phyloP scores from a whole-genome alignment of 2,329 filamentous ascomycete genomes.

The Capronia americana region DNA sequence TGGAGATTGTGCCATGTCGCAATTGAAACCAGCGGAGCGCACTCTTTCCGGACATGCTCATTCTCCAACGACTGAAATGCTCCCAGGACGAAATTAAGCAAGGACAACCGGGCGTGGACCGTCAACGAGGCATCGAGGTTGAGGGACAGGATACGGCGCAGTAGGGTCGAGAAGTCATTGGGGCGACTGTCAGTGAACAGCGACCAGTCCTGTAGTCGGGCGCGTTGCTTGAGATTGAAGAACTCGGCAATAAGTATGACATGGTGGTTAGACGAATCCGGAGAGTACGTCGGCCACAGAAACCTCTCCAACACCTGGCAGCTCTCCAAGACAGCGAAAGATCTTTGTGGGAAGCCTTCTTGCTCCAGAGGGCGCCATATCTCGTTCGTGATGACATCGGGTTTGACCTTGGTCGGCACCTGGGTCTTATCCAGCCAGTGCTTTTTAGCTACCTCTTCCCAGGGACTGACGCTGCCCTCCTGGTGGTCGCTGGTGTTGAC shows the following conservation, averaged over 20 bases:
- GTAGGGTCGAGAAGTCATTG: slow-evolving; percentile 84
- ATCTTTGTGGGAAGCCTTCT: slow-evolving; percentile 77
- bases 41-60: slow-evolving; percentile 89
- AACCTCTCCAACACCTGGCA: slow-evolving; percentile 92
- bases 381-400: slow-evolving; percentile 80
- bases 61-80: slow-evolving; percentile 95
- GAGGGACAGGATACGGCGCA: slow-evolving; percentile 88
- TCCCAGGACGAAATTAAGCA: slow-evolving; percentile 87
- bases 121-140: slow-evolving; percentile 74
- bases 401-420: slow-evolving; percentile 66
- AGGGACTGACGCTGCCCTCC: slow-evolving; percentile 47
- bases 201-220: slow-evolving; percentile 84
- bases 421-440: slow-evolving; percentile 83
- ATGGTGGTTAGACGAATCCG: slow-evolving; percentile 89
- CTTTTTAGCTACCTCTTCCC: slow-evolving; percentile 75
- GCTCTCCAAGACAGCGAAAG: slow-evolving; percentile 83
- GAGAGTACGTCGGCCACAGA: slow-evolving; percentile 90
- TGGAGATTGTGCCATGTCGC: slow-evolving; percentile 94
- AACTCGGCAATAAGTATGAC: slow-evolving; percentile 85
- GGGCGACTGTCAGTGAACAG: slow-evolving; percentile 78
- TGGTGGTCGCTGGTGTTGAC: slow-evolving; percentile 35
- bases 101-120: slow-evolving; percentile 72
- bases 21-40: slow-evolving; percentile 91
- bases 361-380: slow-evolving; percentile 90
- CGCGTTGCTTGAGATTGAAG: slow-evolving; percentile 84